phyloP scores from a whole-genome alignment of 2,329 filamentous ascomycete species.

The Didymella sp. region DNA sequence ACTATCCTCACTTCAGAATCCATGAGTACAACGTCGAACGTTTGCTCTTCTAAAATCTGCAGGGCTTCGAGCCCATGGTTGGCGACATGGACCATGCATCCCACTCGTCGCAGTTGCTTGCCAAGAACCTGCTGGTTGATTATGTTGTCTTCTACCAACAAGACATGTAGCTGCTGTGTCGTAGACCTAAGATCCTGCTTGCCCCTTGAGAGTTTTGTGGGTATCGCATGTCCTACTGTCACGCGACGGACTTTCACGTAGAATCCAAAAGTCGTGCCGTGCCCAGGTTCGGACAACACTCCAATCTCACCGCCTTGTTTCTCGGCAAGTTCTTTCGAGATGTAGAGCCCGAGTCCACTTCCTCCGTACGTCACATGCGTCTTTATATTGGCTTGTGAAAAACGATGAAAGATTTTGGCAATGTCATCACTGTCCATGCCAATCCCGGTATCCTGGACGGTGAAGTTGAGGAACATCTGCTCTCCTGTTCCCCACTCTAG shows the following conservation, averaged over 20 bases:
- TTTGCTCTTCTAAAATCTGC: conserved; percentile 34
- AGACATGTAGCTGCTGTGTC: conserved; percentile 27
- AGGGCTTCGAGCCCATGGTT: conserved; percentile 49
- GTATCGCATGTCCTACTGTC: not conserved
- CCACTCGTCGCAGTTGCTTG: conserved; percentile 44
- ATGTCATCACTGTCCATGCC: not conserved
- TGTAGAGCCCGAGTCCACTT: conserved; percentile 39
- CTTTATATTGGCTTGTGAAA: conserved; percentile 31
- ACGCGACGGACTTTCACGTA: conserved; percentile 28
- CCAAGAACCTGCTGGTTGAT: conserved; percentile 49
- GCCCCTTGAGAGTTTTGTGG: not conserved
- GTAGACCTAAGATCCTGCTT: not conserved
- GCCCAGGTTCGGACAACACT: conserved; percentile 14
- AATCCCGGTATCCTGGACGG: conserved; percentile 2
- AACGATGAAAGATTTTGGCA: conserved; percentile 27
- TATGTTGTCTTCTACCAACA: conserved; percentile 50
- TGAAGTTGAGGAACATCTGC: conserved; percentile 11
- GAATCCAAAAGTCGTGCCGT: conserved; percentile 34
- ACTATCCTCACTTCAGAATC: conserved; percentile 52
- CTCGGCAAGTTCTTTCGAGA: conserved; percentile 34
- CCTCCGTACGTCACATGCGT: conserved; percentile 47
- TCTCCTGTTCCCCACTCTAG: conserved; percentile 26
- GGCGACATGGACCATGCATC: conserved; percentile 38
- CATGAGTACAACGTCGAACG: conserved; percentile 49
- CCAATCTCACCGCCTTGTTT: conserved; percentile 36